Percentiles rank a stretch among this genome's conserved stretches.
Evolutionary conservation across 208 protist genomes (phyloP).

Genomic region (Leishmania arabica): DNA sequence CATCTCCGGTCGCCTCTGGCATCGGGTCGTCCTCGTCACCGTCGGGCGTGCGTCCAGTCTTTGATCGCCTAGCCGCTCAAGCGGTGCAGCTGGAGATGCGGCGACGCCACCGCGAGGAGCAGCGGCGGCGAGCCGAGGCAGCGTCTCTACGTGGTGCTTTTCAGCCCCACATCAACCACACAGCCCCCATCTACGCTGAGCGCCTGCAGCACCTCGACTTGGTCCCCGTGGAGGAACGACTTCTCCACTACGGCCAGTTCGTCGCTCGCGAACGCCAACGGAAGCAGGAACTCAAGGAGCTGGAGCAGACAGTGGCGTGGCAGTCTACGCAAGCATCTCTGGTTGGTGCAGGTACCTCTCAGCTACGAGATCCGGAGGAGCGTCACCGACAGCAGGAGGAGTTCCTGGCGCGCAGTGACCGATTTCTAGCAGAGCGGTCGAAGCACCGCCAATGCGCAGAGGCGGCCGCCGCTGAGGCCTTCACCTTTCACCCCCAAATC

Average conservation of each 20-base stretch:
- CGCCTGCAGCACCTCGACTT: constrained; percentile 18
- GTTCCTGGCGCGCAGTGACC: constrained; percentile 45
- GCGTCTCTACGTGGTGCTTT: constrained; percentile 44
- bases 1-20: not conserved
- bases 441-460: constrained; percentile 33
- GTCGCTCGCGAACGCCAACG: constrained; percentile 39
- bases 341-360: not conserved
- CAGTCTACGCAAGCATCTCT: constrained; percentile 5
- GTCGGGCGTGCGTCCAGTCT: constrained; percentile 33
- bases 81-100: constrained; percentile 40
- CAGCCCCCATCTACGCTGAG: constrained; percentile 14
- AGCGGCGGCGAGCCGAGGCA: constrained; percentile 47
- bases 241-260: constrained; percentile 74
- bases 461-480: constrained; percentile 24
- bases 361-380: constrained; percentile 8
- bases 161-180: constrained; percentile 55
- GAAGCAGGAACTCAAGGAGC: constrained; percentile 35
- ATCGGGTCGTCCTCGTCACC: not conserved
- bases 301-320: constrained; percentile 22
- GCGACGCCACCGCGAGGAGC: constrained; percentile 35
- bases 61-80: constrained; percentile 55
- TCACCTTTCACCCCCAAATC: constrained; percentile 65
- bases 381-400: constrained; percentile 30
- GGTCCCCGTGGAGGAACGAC: constrained; percentile 72
- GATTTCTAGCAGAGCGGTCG: constrained; percentile 45